These are phyloP conservation scores for Periconia macrospinosa DNA, from an alignment of 2,329 filamentous ascomycete species.

Conservation along the genomic window DNA sequence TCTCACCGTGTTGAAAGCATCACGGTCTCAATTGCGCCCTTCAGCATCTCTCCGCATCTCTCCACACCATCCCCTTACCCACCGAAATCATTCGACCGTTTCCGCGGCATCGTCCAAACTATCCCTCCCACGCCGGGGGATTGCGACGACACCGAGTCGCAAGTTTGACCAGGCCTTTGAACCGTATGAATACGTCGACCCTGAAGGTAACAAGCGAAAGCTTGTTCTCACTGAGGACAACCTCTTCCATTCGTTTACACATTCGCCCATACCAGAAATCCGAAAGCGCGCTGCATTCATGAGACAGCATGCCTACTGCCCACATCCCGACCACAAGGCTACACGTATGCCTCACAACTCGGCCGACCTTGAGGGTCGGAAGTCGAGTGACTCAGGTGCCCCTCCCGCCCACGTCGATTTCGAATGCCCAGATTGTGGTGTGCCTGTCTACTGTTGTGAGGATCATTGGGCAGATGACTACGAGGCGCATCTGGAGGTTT, in stretches of 20 bases:
- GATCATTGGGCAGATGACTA: slow-evolving; percentile 97
- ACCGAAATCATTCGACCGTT: slow-evolving; percentile 39
- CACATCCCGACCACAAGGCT: slow-evolving; percentile 82
- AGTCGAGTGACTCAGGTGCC: slow-evolving; percentile 56
- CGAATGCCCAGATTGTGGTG: slow-evolving; percentile 93
- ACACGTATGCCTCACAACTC: slow-evolving; percentile 69
- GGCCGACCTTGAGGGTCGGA: slow-evolving; percentile 64
- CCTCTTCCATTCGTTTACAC: slow-evolving; percentile 89
- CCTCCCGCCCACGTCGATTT: slow-evolving; percentile 84
- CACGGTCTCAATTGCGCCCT: slow-evolving; percentile 30
- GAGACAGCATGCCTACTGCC: slow-evolving; percentile 89
- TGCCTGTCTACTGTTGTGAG: slow-evolving; percentile 91
- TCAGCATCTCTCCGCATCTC: slow-evolving; percentile 21
- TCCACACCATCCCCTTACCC: slow-evolving; percentile 24
- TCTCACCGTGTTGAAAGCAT: slow-evolving; percentile 35
- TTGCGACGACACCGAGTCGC: slow-evolving; percentile 35
- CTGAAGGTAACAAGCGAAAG: slow-evolving; percentile 36
- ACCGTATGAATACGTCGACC: slow-evolving; percentile 39
- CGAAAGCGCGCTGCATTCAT: slow-evolving; percentile 87
- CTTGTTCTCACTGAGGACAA: slow-evolving; percentile 69
- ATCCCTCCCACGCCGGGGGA: slow-evolving; percentile 25
- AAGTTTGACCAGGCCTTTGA: slow-evolving; percentile 34
- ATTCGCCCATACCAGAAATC: slow-evolving; percentile 87
- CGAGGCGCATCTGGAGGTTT: slow-evolving; percentile 87
- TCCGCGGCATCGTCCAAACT: slow-evolving; percentile 25